phyloP scores from a whole-genome alignment of 2,329 filamentous ascomycete species.

The Aspergillus sojae region DNA sequence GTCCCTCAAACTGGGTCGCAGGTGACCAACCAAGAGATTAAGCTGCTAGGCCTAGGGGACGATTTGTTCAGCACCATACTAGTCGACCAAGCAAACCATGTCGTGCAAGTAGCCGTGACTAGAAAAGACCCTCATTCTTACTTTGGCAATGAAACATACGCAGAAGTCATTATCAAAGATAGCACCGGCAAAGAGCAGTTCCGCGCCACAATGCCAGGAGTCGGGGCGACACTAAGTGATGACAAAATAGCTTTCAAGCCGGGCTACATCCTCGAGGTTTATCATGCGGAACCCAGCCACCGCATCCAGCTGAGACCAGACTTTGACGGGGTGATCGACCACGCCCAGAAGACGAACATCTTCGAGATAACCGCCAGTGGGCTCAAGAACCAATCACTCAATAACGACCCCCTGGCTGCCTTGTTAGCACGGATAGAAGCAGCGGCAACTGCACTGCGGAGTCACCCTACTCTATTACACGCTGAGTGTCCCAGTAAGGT shows the following conservation, averaged over 20 bases:
- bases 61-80: not conserved
- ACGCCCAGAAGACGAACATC: not conserved
- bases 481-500: not conserved
- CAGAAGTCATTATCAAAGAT: not conserved
- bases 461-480: not conserved
- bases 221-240: not conserved
- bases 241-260: not conserved
- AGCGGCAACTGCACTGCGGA: not conserved
- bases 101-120: not conserved
- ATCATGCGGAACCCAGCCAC: not conserved
- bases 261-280: not conserved
- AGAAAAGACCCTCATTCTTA: not conserved
- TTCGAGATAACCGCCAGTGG: not conserved
- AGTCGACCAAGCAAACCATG: not conserved
- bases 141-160: not conserved
- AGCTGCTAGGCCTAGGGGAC: not conserved
- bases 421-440: not conserved
- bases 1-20: not conserved
- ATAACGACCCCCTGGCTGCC: not conserved
- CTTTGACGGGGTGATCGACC: not conserved
- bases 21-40: not conserved
- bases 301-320: not conserved
- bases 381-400: not conserved
- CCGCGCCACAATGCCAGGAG: not conserved
- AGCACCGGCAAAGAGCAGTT: not conserved